Evolutionary conservation across 2,329 filamentous ascomycete genomes (phyloP).

Genomic region (Magnaporthiopsis rhizophila): DNA sequence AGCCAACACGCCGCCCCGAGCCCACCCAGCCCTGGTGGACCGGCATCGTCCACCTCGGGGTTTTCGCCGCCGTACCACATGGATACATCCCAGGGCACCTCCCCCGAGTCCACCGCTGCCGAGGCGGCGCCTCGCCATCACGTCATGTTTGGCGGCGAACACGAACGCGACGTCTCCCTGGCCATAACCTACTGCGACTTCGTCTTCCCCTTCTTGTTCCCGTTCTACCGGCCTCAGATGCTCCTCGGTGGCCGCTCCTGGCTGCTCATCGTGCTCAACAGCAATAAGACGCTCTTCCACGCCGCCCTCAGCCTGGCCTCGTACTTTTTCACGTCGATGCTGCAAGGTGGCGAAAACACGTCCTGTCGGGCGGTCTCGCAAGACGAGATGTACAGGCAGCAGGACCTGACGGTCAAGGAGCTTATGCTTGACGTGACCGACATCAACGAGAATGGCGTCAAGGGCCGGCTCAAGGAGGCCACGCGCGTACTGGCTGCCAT

Average conservation of each 20-base stretch:
- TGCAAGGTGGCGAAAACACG: neutral
- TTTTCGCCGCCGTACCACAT: neutral
- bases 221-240: constrained; percentile 50
- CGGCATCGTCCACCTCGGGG: neutral
- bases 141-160: constrained; percentile 1
- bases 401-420: constrained; percentile 20
- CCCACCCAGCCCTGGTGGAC: constrained; percentile 1
- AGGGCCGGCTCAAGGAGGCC: constrained; percentile 18
- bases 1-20: constrained; percentile 5
- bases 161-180: constrained; percentile 24
- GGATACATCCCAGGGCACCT: neutral
- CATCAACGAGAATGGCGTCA: constrained; percentile 18
- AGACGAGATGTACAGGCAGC: constrained; percentile 20
- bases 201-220: constrained; percentile 54
- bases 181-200: constrained; percentile 55
- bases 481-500: constrained; percentile 28
- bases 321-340: constrained; percentile 44
- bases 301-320: constrained; percentile 46
- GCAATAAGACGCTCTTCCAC: constrained; percentile 50
- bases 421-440: constrained; percentile 21
- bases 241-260: constrained; percentile 51
- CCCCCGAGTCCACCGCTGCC: constrained; percentile 1
- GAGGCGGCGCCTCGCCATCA: neutral
- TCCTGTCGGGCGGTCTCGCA: constrained; percentile 15
- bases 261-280: constrained; percentile 49